These are phyloP conservation scores for Xerocomus amazonicus DNA, from an alignment of 1,284 basidiomycete species.

Conservation along the genomic window DNA sequence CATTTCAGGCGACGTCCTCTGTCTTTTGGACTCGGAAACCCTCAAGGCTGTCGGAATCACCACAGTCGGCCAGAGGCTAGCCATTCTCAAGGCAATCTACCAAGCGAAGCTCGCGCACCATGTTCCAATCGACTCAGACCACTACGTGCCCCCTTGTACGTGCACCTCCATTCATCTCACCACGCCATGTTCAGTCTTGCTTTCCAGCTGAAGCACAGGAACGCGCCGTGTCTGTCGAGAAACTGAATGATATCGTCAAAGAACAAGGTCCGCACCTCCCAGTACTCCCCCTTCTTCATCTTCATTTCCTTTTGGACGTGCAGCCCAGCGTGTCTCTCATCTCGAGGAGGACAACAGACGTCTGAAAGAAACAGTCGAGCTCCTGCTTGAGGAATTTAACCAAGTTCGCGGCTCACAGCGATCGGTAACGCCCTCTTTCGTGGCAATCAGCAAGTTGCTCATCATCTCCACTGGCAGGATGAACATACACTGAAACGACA, in stretches of 20 bases:
- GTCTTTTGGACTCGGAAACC: slow-evolving; percentile 74
- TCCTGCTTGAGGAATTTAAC: slow-evolving; percentile 65
- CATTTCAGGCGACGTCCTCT: slow-evolving; percentile 85
- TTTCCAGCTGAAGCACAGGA: slow-evolving; percentile 64
- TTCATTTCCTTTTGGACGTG: slow-evolving; percentile 1
- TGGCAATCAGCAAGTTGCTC: slow-evolving; percentile 8
- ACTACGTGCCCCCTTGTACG: slow-evolving; percentile 90
- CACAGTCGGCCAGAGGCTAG: slow-evolving; percentile 83
- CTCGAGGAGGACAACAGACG: slow-evolving; percentile 77
- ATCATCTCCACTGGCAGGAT: slow-evolving; percentile 37
- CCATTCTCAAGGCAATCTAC: slow-evolving; percentile 88
- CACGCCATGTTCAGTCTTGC: slow-evolving; percentile 12
- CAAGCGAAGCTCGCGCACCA: slow-evolving; percentile 80
- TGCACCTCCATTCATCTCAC: not conserved
- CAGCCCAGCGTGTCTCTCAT: slow-evolving; percentile 64
- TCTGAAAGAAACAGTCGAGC: slow-evolving; percentile 56
- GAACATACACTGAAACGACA: slow-evolving; percentile 59
- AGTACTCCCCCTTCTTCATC: slow-evolving; percentile 3
- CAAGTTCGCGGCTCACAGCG: slow-evolving; percentile 22
- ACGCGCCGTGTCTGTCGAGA: slow-evolving; percentile 58
- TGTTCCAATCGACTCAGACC: slow-evolving; percentile 79
- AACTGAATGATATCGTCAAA: slow-evolving; percentile 64
- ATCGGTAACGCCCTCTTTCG: slow-evolving; percentile 14
- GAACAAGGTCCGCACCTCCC: slow-evolving; percentile 62
- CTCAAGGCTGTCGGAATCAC: slow-evolving; percentile 83